A percentile compares a stretch with the other conserved stretches of the same genome.
Conservation (phyloP, 441 rosid species). For the Raphanus hybrid region DNA sequence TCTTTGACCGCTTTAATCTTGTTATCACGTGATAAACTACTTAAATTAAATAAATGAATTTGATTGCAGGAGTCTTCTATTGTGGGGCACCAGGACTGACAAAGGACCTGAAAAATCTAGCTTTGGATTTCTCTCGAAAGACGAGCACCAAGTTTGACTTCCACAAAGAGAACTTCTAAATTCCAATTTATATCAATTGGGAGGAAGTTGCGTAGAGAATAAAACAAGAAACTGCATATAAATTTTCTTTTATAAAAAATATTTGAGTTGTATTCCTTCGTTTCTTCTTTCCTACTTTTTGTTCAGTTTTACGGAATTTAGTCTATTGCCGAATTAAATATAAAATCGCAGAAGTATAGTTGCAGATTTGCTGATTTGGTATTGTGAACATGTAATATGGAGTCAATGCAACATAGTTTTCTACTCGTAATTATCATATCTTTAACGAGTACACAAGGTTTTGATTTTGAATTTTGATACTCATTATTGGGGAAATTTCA, state of each 20-base stretch:
- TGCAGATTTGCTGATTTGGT: slow-evolving; percentile 16
- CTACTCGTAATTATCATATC: not conserved
- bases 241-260: not conserved
- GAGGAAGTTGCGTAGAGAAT: not conserved
- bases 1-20: slow-evolving; percentile 15
- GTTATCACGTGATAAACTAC: not conserved
- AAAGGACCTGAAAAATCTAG: slow-evolving; percentile 66
- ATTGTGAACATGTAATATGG: slow-evolving; percentile 17
- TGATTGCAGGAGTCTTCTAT: slow-evolving; percentile 82
- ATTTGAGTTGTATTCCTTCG: slow-evolving; percentile 30
- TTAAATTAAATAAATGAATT: not conserved
- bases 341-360: not conserved
- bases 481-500: not conserved
- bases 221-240: slow-evolving; percentile 34
- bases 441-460: slow-evolving; percentile 15
- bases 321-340: not conserved
- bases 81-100: slow-evolving; percentile 83
- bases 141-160: slow-evolving; percentile 90
- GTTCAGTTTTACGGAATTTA: not conserved
- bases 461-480: slow-evolving; percentile 16
- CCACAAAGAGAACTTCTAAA: slow-evolving; percentile 57
- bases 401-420: not conserved
- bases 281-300: slow-evolving; percentile 11
- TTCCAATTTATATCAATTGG: not conserved
- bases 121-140: slow-evolving; percentile 79